These are phyloP conservation scores for Bacterosira constricta DNA, from an alignment of 108 stramenopile species.

Conservation along the genomic window DNA sequence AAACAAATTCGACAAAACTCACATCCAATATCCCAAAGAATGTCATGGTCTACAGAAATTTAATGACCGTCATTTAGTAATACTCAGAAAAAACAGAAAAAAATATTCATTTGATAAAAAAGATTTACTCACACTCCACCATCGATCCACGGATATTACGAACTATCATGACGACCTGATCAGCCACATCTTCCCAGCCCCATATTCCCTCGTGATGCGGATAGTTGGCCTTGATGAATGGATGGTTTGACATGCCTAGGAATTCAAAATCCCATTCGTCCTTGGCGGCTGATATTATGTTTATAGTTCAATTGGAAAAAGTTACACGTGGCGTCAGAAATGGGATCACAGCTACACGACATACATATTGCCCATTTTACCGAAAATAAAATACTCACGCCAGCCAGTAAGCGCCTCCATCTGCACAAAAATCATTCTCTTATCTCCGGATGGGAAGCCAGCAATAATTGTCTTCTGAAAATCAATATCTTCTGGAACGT, in stretches of 20 bases:
- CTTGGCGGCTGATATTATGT: slow-evolving; percentile 7
- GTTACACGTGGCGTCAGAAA: too few species aligned
- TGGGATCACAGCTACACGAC: too few species aligned
- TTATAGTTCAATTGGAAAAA: not conserved
- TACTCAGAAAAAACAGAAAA: not conserved
- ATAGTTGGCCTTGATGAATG: slow-evolving; percentile 53
- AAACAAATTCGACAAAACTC: not conserved
- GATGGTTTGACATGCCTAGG: slow-evolving; percentile 35
- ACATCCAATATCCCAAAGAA: slow-evolving; percentile 27
- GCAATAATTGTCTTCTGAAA: slow-evolving; percentile 43
- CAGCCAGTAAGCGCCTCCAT: slow-evolving; percentile 50
- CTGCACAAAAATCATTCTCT: slow-evolving; percentile 36
- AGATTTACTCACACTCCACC: slow-evolving; percentile 3
- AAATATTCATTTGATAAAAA: not conserved
- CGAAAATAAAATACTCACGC: too few species aligned
- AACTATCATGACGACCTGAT: slow-evolving; percentile 41
- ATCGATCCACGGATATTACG: slow-evolving; percentile 23
- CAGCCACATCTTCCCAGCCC: slow-evolving; percentile 30
- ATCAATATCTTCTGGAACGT: slow-evolving; percentile 29
- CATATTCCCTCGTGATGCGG: slow-evolving; percentile 53
- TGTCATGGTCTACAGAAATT: slow-evolving; percentile 34
- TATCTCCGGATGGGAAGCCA: slow-evolving; percentile 45
- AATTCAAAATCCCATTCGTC: slow-evolving; percentile 49
- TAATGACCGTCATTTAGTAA: not conserved
- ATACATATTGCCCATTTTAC: too few species aligned